Percentiles rank a stretch among this genome's conserved stretches.
Conservation (phyloP, 2,329 filamentous ascomycete genomes). For the Diplodia sapinea region DNA sequence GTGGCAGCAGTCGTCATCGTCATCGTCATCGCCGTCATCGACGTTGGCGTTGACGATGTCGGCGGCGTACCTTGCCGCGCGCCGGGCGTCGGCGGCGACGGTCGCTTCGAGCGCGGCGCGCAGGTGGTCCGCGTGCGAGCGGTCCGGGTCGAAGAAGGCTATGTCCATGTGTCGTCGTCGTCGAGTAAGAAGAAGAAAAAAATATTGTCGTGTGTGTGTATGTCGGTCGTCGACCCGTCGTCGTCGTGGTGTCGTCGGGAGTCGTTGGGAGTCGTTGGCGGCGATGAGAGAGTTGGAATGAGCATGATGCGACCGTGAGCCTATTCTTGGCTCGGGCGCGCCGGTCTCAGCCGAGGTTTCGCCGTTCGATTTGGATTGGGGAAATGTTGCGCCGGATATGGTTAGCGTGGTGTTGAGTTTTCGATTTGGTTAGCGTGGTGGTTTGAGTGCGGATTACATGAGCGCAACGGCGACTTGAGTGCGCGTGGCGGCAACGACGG, state of each 20-base stretch:
- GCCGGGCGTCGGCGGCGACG: neutral
- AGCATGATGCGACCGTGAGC: neutral
- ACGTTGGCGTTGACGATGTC: neutral
- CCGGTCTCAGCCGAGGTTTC: neutral
- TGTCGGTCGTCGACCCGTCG: neutral
- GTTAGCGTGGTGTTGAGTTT: neutral
- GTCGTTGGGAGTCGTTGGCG: neutral
- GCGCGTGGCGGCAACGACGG: no score
- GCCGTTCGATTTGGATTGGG: no score
- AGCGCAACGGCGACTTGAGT: no score
- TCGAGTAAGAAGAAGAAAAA: neutral
- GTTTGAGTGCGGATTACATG: neutral
- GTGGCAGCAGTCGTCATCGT: neutral
- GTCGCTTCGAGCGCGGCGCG: neutral
- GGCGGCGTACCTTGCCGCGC: slow-evolving; percentile 12
- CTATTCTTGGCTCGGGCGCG: neutral
- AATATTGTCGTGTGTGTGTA: no score
- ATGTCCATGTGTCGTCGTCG: slow-evolving; percentile 6
- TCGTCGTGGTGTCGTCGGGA: neutral
- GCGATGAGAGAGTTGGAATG: neutral
- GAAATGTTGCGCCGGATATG: neutral
- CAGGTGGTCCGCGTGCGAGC: slow-evolving; percentile 8
- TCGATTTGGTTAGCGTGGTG: neutral
- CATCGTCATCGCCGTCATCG: neutral
- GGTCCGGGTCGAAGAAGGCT: slow-evolving; percentile 20